These are phyloP conservation scores for Arabidopsis thaliana DNA, from an alignment of 345 rosid genomes.

Conservation along the genomic window DNA sequence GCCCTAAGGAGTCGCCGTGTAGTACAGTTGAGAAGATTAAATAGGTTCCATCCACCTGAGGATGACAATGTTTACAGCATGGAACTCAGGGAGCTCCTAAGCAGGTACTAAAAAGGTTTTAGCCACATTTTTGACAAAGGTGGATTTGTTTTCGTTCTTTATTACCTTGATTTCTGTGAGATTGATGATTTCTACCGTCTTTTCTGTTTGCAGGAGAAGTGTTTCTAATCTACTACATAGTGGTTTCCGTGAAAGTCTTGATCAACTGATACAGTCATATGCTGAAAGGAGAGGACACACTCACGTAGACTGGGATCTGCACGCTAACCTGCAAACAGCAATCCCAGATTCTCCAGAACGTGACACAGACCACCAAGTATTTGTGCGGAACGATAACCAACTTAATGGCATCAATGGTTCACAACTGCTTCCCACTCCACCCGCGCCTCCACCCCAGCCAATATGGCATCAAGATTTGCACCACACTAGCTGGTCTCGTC, in stretches of 20 bases:
- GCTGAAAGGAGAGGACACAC: slow-evolving; percentile 89
- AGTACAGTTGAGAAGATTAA: slow-evolving; percentile 72
- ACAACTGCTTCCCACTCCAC: slow-evolving; percentile 74
- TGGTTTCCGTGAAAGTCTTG: slow-evolving; percentile 98
- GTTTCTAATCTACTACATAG: slow-evolving; percentile 98
- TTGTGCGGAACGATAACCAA: slow-evolving; percentile 64
- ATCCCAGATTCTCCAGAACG: slow-evolving; percentile 65
- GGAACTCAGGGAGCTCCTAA: slow-evolving; percentile 96
- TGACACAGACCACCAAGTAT: slow-evolving; percentile 70
- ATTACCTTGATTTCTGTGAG: slow-evolving; percentile 5
- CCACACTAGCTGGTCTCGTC: slow-evolving; percentile 87
- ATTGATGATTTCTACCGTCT: background rate
- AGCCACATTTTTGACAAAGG: slow-evolving; percentile 11
- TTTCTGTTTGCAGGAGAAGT: slow-evolving; percentile 67
- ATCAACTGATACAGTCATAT: slow-evolving; percentile 92
- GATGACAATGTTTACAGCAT: slow-evolving; percentile 94
- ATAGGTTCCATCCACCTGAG: slow-evolving; percentile 91
- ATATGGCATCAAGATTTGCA: slow-evolving; percentile 92
- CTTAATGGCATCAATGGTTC: slow-evolving; percentile 60
- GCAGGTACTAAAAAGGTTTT: slow-evolving; percentile 64
- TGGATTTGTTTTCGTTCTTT: background rate
- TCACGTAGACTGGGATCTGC: slow-evolving; percentile 86
- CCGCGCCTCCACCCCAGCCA: slow-evolving; percentile 94
- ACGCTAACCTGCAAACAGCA: slow-evolving; percentile 52
- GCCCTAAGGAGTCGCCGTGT: slow-evolving; percentile 69